These are phyloP conservation scores for Wickerhamiella pararugosa DNA, from an alignment of 1,139 yeast species.

Conservation along the genomic window DNA sequence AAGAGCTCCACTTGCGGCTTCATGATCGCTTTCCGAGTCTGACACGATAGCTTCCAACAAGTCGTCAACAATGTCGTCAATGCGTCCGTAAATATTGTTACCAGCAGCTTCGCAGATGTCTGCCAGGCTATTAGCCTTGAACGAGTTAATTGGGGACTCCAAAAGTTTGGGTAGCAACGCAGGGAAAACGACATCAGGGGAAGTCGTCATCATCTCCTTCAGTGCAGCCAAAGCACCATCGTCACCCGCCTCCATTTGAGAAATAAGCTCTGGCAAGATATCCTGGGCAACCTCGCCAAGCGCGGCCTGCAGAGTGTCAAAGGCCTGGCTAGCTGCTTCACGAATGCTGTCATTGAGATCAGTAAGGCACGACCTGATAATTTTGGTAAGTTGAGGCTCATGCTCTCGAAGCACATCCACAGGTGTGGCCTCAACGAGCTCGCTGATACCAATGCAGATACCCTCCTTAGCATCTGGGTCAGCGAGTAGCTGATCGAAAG, in stretches of 20 bases:
- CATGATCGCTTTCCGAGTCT: conserved; percentile 17
- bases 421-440: conserved; percentile 64
- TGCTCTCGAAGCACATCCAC: conserved; percentile 46
- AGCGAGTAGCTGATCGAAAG: conserved; percentile 52
- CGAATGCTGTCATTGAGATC: conserved; percentile 64
- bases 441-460: conserved; percentile 84
- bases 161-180: conserved; percentile 76
- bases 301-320: conserved; percentile 68
- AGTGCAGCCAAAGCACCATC: conserved; percentile 77
- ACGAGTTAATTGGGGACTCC: conserved; percentile 64
- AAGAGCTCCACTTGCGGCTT: conserved; percentile 38
- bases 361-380: conserved; percentile 65
- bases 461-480: conserved; percentile 87
- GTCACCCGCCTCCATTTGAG: conserved; percentile 48
- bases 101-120: conserved; percentile 90
- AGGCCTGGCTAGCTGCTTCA: conserved; percentile 82
- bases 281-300: conserved; percentile 83
- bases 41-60: conserved; percentile 13
- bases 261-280: conserved; percentile 69
- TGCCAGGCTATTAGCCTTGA: conserved; percentile 78
- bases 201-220: conserved; percentile 82
- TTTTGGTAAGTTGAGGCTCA: conserved; percentile 54
- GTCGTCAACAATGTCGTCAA: conserved; percentile 27
- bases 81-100: conserved; percentile 31
- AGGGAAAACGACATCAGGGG: conserved; percentile 87